Conservation (phyloP, 2,329 filamentous ascomycete species). For the Diplodia intermedia region DNA sequence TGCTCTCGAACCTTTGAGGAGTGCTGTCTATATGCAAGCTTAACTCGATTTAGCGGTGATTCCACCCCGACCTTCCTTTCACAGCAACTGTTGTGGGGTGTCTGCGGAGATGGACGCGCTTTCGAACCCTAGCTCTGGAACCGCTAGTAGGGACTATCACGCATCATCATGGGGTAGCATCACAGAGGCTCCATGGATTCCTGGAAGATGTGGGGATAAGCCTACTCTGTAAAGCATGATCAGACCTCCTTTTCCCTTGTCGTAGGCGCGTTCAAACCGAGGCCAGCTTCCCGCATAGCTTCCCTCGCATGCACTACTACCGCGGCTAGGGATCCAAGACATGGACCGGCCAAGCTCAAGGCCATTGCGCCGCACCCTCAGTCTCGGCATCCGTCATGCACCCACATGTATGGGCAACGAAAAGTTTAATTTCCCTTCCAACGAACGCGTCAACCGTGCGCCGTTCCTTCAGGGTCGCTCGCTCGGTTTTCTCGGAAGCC, state of each 20-base stretch:
- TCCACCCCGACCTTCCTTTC: background rate
- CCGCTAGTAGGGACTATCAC: too few relatives aligned
- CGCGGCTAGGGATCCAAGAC: background rate
- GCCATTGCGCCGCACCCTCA: background rate
- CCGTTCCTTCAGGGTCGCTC: background rate
- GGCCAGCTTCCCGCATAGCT: background rate
- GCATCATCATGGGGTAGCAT: too few relatives aligned
- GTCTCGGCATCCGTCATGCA: conserved; percentile 2
- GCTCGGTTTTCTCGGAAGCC: background rate
- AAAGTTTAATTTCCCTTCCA: background rate
- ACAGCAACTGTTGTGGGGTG: background rate
- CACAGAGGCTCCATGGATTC: too few relatives aligned
- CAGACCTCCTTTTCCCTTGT: background rate
- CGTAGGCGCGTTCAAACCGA: background rate
- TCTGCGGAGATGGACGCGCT: background rate
- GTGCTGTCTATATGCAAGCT: background rate
- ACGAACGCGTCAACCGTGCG: background rate
- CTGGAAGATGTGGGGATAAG: too few relatives aligned
- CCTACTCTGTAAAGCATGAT: too few relatives aligned
- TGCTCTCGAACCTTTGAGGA: background rate
- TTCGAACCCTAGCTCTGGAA: too few relatives aligned
- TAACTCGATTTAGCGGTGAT: background rate
- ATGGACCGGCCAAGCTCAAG: background rate
- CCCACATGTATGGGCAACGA: background rate
- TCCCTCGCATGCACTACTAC: background rate